Conservation (phyloP, 169 alveolate species). For the Cryptosporidium tyzzeri region DNA sequence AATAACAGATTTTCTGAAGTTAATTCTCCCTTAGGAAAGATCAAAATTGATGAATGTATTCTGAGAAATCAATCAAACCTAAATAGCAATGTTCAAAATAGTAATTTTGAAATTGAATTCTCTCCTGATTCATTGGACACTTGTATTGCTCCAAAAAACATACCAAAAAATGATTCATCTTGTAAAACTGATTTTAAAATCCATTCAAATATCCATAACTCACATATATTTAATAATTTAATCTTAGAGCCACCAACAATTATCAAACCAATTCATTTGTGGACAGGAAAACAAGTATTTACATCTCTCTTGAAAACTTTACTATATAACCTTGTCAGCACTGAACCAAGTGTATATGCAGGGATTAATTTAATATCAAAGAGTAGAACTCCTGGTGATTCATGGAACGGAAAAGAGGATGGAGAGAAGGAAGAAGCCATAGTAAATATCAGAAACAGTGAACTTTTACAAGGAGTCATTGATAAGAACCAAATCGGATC, state of each 20-base stretch:
- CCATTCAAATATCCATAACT: background rate
- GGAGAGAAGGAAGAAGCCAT: conserved; percentile 80
- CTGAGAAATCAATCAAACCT: conserved; percentile 8
- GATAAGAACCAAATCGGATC: conserved; percentile 98
- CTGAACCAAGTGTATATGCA: conserved; percentile 48
- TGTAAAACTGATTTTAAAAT: background rate
- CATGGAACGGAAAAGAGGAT: conserved; percentile 89
- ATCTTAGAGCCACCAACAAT: conserved; percentile 92
- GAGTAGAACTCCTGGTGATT: conserved; percentile 89
- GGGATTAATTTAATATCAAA: conserved; percentile 70
- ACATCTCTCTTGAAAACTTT: conserved; percentile 64
- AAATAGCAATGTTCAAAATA: background rate
- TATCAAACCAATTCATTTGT: conserved; percentile 91
- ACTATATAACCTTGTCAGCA: conserved; percentile 33
- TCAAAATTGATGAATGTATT: conserved; percentile 43
- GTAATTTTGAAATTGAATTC: background rate
- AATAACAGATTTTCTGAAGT: conserved; percentile 62
- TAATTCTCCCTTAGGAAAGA: conserved; percentile 50
- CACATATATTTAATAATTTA: conserved; percentile 10
- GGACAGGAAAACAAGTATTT: conserved; percentile 97
- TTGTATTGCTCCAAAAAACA: background rate
- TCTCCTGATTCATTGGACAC: conserved; percentile 8
- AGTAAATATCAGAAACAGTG: conserved; percentile 85
- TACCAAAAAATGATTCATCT: background rate
- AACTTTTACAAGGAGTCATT: conserved; percentile 95